Conservation (phyloP, 257 asterid genomes). For the Solanum virginianum region DNA sequence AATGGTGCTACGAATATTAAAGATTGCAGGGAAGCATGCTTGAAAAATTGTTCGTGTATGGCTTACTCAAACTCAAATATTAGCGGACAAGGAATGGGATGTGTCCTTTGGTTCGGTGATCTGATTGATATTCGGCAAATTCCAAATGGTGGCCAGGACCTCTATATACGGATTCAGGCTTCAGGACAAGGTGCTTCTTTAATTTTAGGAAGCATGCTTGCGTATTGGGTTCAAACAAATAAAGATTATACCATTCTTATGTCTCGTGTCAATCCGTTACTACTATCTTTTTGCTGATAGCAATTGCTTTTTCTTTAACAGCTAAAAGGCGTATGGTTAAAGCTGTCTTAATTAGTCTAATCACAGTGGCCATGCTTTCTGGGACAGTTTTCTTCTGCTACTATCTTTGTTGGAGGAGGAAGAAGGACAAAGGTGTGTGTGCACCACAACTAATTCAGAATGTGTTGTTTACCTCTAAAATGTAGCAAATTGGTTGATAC, state of each 20-base stretch:
- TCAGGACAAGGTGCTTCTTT: slow-evolving; percentile 7
- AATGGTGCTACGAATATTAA: slow-evolving; percentile 16
- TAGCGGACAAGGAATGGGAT: slow-evolving; percentile 24
- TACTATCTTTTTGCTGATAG: background rate
- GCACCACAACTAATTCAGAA: background rate
- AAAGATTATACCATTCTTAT: background rate
- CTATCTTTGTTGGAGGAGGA: slow-evolving; percentile 9
- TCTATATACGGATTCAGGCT: slow-evolving; percentile 19
- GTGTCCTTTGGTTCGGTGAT: slow-evolving; percentile 33
- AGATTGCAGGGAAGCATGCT: slow-evolving; percentile 26
- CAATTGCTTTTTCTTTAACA: background rate
- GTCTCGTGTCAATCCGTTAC: background rate
- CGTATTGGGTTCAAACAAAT: background rate
- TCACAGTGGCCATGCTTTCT: slow-evolving; percentile 5
- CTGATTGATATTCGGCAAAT: slow-evolving; percentile 18
- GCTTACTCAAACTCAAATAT: slow-evolving; percentile 27
- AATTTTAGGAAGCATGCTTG: background rate
- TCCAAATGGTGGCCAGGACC: slow-evolving; percentile 22
- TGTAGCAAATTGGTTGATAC: background rate
- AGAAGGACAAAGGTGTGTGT: background rate
- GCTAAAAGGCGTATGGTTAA: slow-evolving; percentile 1
- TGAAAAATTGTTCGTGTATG: slow-evolving; percentile 34
- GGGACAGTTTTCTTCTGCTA: slow-evolving; percentile 11
- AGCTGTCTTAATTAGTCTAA: slow-evolving; percentile 1
- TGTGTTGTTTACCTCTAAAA: no score